Percentiles rank a stretch among this genome's conserved stretches.
These are phyloP conservation scores for Ophiostoma himal-ulmi DNA, from an alignment of 2,329 filamentous ascomycete species.

Conservation along the genomic window DNA sequence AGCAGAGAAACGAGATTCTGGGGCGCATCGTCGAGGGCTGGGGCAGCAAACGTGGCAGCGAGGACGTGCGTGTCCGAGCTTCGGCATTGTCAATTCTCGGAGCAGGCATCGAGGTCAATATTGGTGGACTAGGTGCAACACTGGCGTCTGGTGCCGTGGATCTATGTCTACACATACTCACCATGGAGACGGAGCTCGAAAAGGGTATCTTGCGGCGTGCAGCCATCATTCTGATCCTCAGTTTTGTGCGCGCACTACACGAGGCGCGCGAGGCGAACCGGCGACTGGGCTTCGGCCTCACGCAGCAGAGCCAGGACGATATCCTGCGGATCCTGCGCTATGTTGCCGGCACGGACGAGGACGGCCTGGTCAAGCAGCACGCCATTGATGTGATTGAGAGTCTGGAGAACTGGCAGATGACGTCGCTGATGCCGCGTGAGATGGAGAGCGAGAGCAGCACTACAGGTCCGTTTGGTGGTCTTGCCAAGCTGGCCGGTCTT, in stretches of 20 bases:
- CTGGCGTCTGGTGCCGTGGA: conserved; percentile 55
- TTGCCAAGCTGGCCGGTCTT: conserved; percentile 40
- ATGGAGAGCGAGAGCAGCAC: conserved; percentile 11
- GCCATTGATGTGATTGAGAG: conserved; percentile 62
- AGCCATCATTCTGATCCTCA: conserved; percentile 58
- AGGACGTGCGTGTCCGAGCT: conserved; percentile 64
- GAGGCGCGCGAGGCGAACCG: conserved; percentile 43
- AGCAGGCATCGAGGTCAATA: conserved; percentile 53
- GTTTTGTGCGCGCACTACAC: conserved; percentile 56
- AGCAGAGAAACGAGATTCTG: conserved; percentile 45
- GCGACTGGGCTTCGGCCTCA: conserved; percentile 49
- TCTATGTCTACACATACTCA: conserved; percentile 56
- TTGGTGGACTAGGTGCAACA: conserved; percentile 48
- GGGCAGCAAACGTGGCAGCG: conserved; percentile 59
- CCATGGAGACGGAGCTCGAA: conserved; percentile 54
- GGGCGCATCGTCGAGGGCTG: conserved; percentile 60
- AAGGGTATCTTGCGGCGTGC: conserved; percentile 61
- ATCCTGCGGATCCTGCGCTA: conserved; percentile 59
- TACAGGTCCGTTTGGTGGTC: conserved; percentile 13
- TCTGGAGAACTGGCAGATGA: conserved; percentile 55
- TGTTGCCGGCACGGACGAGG: conserved; percentile 58
- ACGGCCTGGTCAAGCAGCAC: conserved; percentile 63
- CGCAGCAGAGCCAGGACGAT: conserved; percentile 51
- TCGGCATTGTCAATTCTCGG: conserved; percentile 64
- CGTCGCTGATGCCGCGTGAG: conserved; percentile 26